Percentiles rank a stretch among this genome's conserved stretches.
phyloP scores from a whole-genome alignment of 208 protist genomes.

The Leptomonas pyrrhocoris region DNA sequence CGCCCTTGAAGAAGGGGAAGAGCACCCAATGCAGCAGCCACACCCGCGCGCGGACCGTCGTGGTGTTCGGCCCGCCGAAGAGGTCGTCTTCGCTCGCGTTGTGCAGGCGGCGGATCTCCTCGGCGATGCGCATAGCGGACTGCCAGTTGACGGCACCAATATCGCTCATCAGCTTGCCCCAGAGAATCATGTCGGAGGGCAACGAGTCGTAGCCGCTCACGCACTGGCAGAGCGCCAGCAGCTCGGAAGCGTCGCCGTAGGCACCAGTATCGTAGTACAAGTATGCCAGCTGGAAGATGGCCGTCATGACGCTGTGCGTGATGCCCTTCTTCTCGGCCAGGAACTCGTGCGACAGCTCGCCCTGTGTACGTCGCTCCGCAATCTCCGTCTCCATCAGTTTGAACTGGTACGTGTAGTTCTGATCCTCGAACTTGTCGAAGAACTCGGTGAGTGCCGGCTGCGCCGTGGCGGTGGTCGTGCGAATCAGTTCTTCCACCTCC shows the following conservation, averaged over 20 bases:
- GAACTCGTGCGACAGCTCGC: constrained; percentile 78
- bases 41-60: constrained; percentile 72
- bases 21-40: constrained; percentile 93
- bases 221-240: constrained; percentile 83
- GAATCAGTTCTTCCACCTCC: constrained; percentile 74
- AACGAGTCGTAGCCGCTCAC: constrained; percentile 78
- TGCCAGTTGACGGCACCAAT: constrained; percentile 85
- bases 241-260: constrained; percentile 81
- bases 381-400: constrained; percentile 77
- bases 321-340: constrained; percentile 73
- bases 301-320: constrained; percentile 65
- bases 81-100: constrained; percentile 74
- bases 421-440: constrained; percentile 67
- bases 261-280: constrained; percentile 87
- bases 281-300: constrained; percentile 80
- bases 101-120: constrained; percentile 72
- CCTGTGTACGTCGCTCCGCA: constrained; percentile 63
- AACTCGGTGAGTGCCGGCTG: constrained; percentile 78
- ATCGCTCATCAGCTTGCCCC: constrained; percentile 90
- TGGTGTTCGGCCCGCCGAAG: constrained; percentile 60
- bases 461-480: constrained; percentile 50
- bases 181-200: constrained; percentile 63
- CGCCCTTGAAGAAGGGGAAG: constrained; percentile 93
- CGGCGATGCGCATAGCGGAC: constrained; percentile 74
- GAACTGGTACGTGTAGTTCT: constrained; percentile 82